Conservation (phyloP, 352 stramenopile species). For the Pythium sukuiense region DNA sequence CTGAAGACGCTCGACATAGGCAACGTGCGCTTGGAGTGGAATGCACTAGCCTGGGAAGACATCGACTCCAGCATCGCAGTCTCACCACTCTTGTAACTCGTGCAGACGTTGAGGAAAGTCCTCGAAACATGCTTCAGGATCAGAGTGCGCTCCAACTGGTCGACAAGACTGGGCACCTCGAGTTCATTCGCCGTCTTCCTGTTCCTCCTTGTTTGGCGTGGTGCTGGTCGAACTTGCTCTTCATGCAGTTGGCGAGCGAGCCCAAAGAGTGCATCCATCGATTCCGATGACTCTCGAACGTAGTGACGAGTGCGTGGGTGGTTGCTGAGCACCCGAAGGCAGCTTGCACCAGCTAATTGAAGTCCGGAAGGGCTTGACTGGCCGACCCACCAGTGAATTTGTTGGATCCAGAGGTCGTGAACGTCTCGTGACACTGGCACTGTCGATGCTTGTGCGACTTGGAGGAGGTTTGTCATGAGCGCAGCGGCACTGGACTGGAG, state of each 20-base stretch:
- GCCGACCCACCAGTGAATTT: constrained; percentile 46
- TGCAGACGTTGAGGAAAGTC: constrained; percentile 64
- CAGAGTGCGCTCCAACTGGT: constrained; percentile 22
- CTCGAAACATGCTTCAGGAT: constrained; percentile 38
- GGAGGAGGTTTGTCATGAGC: constrained; percentile 48
- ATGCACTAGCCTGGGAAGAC: constrained; percentile 34
- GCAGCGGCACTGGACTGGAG: constrained; percentile 51
- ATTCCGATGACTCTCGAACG: constrained; percentile 48
- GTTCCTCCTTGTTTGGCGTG: background rate
- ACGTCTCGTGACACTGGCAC: constrained; percentile 35
- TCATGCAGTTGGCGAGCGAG: constrained; percentile 54
- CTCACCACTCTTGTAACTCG: constrained; percentile 48
- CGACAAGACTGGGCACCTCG: constrained; percentile 7
- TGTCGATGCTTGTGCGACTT: constrained; percentile 39
- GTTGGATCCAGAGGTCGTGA: constrained; percentile 68
- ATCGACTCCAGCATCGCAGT: constrained; percentile 48
- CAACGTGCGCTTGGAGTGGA: constrained; percentile 58
- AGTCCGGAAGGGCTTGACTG: constrained; percentile 19
- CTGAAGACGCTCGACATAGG: constrained; percentile 74
- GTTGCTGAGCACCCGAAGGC: constrained; percentile 53
- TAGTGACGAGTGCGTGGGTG: constrained; percentile 49
- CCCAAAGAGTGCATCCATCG: constrained; percentile 53
- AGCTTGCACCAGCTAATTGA: constrained; percentile 44
- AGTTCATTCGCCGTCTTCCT: background rate
- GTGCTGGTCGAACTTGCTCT: constrained; percentile 10